phyloP scores from a whole-genome alignment of 208 protist genomes.

The Leishmania aethiopica region DNA sequence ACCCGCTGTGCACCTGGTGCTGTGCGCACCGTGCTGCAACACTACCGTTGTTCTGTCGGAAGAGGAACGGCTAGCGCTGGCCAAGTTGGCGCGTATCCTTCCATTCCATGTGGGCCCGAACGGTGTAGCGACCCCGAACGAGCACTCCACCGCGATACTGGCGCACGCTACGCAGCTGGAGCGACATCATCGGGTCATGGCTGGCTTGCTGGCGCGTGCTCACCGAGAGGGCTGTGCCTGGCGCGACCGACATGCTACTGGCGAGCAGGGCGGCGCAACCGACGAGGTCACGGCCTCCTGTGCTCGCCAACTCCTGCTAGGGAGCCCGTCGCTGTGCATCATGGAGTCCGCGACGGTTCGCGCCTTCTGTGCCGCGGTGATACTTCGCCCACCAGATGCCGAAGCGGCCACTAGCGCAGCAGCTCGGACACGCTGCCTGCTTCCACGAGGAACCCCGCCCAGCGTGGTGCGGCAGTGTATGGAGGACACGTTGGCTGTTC shows the following conservation, averaged over 20 bases:
- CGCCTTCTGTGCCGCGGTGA: constrained; percentile 47
- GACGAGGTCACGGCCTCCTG: not conserved
- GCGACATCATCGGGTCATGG: constrained; percentile 10
- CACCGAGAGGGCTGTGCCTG: constrained; percentile 29
- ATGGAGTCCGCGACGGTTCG: constrained; percentile 43
- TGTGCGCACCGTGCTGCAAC: constrained; percentile 36
- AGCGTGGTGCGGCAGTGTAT: constrained; percentile 26
- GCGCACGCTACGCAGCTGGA: constrained; percentile 5
- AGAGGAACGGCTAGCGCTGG: constrained; percentile 30
- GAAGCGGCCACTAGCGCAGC: not conserved
- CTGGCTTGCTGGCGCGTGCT: constrained; percentile 17
- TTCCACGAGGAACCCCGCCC: constrained; percentile 63
- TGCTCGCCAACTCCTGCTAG: constrained; percentile 35
- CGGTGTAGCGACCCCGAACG: not conserved
- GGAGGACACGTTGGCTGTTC: constrained; percentile 1
- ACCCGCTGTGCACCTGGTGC: constrained; percentile 13
- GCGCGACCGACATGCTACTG: constrained; percentile 5
- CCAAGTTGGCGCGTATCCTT: constrained; percentile 13
- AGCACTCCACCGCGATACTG: not conserved
- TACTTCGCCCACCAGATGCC: not conserved
- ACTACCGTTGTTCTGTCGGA: constrained; percentile 5
- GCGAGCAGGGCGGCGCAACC: not conserved
- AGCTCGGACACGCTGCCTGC: constrained; percentile 24
- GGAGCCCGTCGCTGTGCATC: constrained; percentile 25
- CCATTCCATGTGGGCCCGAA: constrained; percentile 8